Evolutionary conservation across 1,139 yeast genomes (phyloP).

Genomic region (Schizosaccharomyces versatilis): DNA sequence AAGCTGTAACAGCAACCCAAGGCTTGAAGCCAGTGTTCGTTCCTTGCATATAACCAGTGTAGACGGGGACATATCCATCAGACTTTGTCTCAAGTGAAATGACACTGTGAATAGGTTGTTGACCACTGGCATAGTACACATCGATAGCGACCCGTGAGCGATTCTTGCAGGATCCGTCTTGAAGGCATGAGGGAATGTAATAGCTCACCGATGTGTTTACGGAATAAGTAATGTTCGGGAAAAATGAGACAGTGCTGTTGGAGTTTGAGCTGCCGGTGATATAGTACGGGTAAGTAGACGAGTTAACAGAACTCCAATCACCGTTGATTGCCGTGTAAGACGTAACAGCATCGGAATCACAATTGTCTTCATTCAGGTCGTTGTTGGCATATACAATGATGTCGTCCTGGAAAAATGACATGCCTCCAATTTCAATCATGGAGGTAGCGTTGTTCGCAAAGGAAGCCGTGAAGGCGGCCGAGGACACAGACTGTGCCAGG

Average conservation of each 20-base stretch:
- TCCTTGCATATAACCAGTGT: constrained; percentile 43
- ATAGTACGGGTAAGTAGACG: not conserved
- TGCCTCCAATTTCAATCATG: not conserved
- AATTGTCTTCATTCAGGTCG: not conserved
- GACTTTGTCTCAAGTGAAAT: constrained; percentile 63
- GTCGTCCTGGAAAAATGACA: not conserved
- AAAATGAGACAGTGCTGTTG: constrained; percentile 31
- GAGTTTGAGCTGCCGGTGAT: not conserved
- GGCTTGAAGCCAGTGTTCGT: constrained; percentile 23
- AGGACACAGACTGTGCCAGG: no score
- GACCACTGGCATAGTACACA: constrained; percentile 25
- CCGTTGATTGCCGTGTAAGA: not conserved
- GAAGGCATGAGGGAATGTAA: constrained; percentile 70
- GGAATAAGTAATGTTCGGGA: constrained; percentile 47
- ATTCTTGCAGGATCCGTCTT: constrained; percentile 41
- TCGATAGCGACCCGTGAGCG: constrained; percentile 69
- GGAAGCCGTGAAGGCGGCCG: no score
- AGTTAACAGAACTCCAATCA: not conserved
- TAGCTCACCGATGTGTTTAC: constrained; percentile 56
- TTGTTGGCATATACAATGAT: not conserved
- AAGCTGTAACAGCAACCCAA: constrained; percentile 24
- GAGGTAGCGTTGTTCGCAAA: no score
- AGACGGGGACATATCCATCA: constrained; percentile 61
- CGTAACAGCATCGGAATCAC: not conserved
- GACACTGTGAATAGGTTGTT: constrained; percentile 23